These are phyloP conservation scores for Aspergillus spinulosporus DNA, from an alignment of 2,329 filamentous ascomycete species.

Conservation along the genomic window DNA sequence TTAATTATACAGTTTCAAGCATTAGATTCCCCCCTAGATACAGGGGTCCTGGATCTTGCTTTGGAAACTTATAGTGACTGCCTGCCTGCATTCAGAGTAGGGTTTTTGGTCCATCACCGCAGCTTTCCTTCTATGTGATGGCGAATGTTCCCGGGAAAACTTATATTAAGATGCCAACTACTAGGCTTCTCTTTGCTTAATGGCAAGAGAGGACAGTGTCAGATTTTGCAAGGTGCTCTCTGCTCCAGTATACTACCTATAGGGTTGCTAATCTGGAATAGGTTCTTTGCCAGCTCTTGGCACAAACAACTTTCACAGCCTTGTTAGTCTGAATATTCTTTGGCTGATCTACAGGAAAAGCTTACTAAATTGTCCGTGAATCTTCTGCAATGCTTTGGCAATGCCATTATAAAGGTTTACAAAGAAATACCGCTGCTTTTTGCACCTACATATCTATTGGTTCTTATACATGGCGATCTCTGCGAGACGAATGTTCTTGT, in stretches of 20 bases:
- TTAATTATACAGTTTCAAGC: slow-evolving; percentile 15
- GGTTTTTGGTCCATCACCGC: slow-evolving; percentile 12
- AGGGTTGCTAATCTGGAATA: slow-evolving; percentile 9
- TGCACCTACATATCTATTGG: slow-evolving; percentile 9
- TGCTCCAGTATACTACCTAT: background rate
- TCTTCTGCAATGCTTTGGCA: slow-evolving; percentile 12
- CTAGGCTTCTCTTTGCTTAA: slow-evolving; percentile 12
- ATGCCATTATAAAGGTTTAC: slow-evolving; percentile 3
- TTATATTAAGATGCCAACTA: slow-evolving; percentile 17
- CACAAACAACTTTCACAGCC: slow-evolving; percentile 14
- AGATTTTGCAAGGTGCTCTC: slow-evolving; percentile 21
- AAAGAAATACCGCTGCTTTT: slow-evolving; percentile 17
- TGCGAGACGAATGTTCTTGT: slow-evolving; percentile 19
- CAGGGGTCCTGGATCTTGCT: slow-evolving; percentile 10
- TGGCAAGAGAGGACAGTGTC: slow-evolving; percentile 17
- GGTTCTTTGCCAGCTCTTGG: slow-evolving; percentile 24
- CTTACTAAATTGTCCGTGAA: slow-evolving; percentile 11
- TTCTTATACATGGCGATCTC: slow-evolving; percentile 19
- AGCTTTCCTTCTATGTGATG: slow-evolving; percentile 22
- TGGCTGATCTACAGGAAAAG: slow-evolving; percentile 14
- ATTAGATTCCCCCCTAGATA: slow-evolving; percentile 9
- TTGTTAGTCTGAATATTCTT: slow-evolving; percentile 6
- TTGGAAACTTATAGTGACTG: slow-evolving; percentile 5
- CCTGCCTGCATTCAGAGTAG: slow-evolving; percentile 18
- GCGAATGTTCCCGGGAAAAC: slow-evolving; percentile 20